phyloP scores from a whole-genome alignment of 331 rosid species.

The Dryas integrifolia region DNA sequence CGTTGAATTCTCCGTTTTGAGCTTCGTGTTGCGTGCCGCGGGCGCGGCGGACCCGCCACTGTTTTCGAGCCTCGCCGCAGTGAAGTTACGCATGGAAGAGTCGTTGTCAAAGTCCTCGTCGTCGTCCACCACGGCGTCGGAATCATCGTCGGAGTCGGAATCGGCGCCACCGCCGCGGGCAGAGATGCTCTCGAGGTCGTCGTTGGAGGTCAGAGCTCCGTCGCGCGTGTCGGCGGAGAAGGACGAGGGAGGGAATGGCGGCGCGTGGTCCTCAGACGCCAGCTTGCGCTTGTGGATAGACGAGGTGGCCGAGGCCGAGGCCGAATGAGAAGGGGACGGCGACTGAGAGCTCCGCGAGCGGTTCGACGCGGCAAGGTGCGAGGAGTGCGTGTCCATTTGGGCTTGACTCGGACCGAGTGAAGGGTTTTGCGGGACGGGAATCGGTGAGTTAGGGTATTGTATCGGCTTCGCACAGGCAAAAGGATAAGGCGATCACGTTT shows the following conservation, averaged over 20 bases:
- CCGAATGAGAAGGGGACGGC: slow-evolving; percentile 90
- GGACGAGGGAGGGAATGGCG: slow-evolving; percentile 90
- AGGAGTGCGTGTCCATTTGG: slow-evolving; percentile 69
- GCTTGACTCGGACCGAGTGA: not conserved
- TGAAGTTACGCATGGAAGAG: slow-evolving; percentile 88
- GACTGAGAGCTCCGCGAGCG: slow-evolving; percentile 91
- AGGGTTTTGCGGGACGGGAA: not conserved
- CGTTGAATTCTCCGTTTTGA: slow-evolving; percentile 53
- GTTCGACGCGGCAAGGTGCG: slow-evolving; percentile 72
- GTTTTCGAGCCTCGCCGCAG: slow-evolving; percentile 67
- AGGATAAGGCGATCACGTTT: not conserved
- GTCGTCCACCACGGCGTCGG: slow-evolving; percentile 74
- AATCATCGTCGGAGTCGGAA: slow-evolving; percentile 65
- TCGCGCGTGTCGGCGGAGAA: slow-evolving; percentile 89
- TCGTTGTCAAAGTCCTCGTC: slow-evolving; percentile 79
- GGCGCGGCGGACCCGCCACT: slow-evolving; percentile 32
- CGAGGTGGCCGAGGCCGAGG: slow-evolving; percentile 91
- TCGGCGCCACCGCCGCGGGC: slow-evolving; percentile 70
- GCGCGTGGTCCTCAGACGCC: slow-evolving; percentile 80
- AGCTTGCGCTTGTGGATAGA: slow-evolving; percentile 87
- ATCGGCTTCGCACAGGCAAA: not conserved
- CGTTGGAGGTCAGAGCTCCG: slow-evolving; percentile 86
- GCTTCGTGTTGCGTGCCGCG: slow-evolving; percentile 59
- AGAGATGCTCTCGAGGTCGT: slow-evolving; percentile 95
- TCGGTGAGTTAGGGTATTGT: not conserved